Percentiles rank a stretch among this genome's conserved stretches.
These are phyloP conservation scores for Penicillium concentricum DNA, from an alignment of 2,329 filamentous ascomycete species.

Conservation along the genomic window DNA sequence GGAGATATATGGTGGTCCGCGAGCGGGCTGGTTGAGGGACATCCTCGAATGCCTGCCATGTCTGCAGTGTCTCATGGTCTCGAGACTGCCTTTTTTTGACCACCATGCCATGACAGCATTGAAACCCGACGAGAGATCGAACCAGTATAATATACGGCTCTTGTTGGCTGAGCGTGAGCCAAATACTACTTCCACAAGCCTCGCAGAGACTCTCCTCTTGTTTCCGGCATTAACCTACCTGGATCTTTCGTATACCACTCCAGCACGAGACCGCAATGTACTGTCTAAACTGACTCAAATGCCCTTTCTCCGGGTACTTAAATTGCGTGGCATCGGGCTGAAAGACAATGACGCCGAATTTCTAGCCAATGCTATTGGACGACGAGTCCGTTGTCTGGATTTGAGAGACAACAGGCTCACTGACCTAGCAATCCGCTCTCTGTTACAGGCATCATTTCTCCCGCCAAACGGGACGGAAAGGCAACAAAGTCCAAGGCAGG, in stretches of 20 bases:
- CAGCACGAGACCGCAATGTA: constrained; percentile 51
- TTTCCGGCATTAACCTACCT: constrained; percentile 58
- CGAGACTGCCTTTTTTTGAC: constrained; percentile 61
- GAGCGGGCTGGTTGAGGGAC: constrained; percentile 59
- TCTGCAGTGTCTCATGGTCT: constrained; percentile 60
- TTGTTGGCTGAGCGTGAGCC: constrained; percentile 57
- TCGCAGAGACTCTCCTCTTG: constrained; percentile 52
- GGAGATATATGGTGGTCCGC: constrained; percentile 60
- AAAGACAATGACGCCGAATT: constrained; percentile 54
- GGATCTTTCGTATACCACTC: constrained; percentile 56
- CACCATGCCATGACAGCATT: constrained; percentile 57
- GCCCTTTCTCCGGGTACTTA: constrained; percentile 56
- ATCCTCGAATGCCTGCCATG: constrained; percentile 58
- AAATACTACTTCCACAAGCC: constrained; percentile 57
- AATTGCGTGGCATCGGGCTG: constrained; percentile 54
- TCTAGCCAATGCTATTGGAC: constrained; percentile 53
- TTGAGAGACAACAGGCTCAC: constrained; percentile 58
- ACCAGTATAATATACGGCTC: constrained; percentile 52
- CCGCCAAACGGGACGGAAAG: constrained; percentile 12
- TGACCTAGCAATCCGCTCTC: constrained; percentile 52
- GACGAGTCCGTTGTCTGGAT: constrained; percentile 56
- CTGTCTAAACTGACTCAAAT: constrained; percentile 49
- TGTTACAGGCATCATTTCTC: constrained; percentile 54
- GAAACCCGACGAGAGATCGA: constrained; percentile 28
- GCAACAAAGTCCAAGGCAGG: constrained; percentile 2